These are phyloP conservation scores for Fusarium sp. DNA, from an alignment of 2,329 filamentous ascomycete species.

Conservation along the genomic window DNA sequence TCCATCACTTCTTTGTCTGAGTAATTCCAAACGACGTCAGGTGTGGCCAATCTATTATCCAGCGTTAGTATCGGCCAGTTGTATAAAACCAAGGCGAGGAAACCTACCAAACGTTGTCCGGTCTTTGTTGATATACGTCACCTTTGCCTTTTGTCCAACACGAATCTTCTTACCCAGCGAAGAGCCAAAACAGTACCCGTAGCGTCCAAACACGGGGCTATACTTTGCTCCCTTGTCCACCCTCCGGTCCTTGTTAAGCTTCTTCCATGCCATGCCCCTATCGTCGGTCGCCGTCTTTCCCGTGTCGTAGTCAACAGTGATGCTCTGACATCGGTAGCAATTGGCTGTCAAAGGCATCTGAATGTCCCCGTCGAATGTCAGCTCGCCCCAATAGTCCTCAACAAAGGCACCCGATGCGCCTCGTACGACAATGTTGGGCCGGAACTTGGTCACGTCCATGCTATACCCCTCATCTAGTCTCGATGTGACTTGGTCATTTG, in stretches of 20 bases:
- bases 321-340: constrained; percentile 41
- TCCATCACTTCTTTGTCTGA: not conserved
- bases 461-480: constrained; percentile 13
- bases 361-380: constrained; percentile 29
- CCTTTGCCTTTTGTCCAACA: constrained; percentile 27
- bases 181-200: constrained; percentile 39
- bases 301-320: constrained; percentile 40
- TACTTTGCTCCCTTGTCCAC: constrained; percentile 41
- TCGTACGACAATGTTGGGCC: constrained; percentile 40
- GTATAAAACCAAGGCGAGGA: accelerated
- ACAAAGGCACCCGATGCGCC: constrained; percentile 31
- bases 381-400: constrained; percentile 40
- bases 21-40: constrained; percentile 24
- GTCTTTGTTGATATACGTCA: constrained; percentile 24
- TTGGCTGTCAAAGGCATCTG: constrained; percentile 37
- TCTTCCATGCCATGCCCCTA: constrained; percentile 38
- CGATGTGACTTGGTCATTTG: constrained; percentile 34
- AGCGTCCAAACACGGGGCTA: constrained; percentile 41
- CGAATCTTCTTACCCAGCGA: not conserved
- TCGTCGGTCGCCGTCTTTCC: constrained; percentile 37
- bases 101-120: constrained; percentile 38
- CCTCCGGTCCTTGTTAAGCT: constrained; percentile 40
- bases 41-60: constrained; percentile 35
- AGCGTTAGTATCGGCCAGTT: accelerated
- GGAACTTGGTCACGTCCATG: constrained; percentile 42